Conservation (phyloP, 352 stramenopile species). For the Globisporangium spiculum region DNA sequence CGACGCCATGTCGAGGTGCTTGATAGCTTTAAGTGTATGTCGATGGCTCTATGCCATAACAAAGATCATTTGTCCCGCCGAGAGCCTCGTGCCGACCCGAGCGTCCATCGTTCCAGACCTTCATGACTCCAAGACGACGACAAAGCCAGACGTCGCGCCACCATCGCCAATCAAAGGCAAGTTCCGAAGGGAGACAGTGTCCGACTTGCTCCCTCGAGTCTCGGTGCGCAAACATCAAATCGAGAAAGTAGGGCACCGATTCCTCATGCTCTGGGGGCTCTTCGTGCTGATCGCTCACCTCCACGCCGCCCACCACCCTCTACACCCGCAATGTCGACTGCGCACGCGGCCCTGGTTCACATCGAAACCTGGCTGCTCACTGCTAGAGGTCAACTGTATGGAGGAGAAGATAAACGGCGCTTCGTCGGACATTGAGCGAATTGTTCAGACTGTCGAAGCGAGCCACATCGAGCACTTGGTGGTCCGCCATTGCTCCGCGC, state of each 20-base stretch:
- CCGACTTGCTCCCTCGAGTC: not conserved
- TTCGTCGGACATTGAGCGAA: not conserved
- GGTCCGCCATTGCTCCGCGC: slow-evolving; percentile 8
- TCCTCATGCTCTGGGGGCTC: slow-evolving; percentile 29
- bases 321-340: slow-evolving; percentile 28
- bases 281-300: slow-evolving; percentile 27
- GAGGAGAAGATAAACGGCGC: slow-evolving; percentile 1
- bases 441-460: not conserved
- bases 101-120: not conserved
- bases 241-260: slow-evolving; percentile 12
- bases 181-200: not conserved
- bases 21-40: slow-evolving; percentile 31
- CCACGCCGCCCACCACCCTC: slow-evolving; percentile 19
- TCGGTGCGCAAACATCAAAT: not conserved
- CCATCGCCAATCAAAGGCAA: not conserved
- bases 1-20: slow-evolving; percentile 23
- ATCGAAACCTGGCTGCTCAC: slow-evolving; percentile 11
- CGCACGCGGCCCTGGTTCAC: slow-evolving; percentile 16
- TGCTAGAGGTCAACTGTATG: slow-evolving; percentile 16
- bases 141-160: not conserved
- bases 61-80: slow-evolving; percentile 9
- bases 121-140: not conserved
- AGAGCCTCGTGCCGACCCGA: not conserved
- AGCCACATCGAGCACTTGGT: slow-evolving; percentile 18
- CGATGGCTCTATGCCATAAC: slow-evolving; percentile 27